Evolutionary conservation across 2,329 filamentous ascomycete genomes (phyloP), one percentile per base, ranked within the genome.

Genomic region (Lasiodiplodia hormozganensis): DNA sequence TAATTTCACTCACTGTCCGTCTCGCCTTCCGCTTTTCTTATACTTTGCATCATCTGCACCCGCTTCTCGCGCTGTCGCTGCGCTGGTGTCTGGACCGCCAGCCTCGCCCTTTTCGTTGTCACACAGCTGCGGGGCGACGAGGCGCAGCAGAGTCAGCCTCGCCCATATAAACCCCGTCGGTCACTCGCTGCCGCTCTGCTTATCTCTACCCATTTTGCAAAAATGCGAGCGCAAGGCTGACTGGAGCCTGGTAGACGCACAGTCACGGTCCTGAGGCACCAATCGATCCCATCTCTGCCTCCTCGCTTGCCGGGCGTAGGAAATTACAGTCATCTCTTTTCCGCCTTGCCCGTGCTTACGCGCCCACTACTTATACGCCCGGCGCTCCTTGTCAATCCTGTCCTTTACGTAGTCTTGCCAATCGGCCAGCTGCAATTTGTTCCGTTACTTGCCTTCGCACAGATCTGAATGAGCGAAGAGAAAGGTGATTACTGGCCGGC

Each of bases 61-160:
- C 8, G 31, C 31, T 43, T 47, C 8, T 11, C 10, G 16, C 21
- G 14, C 56, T 25, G 12, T n/a, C 31, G 12, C 21, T 52, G 18
- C 60, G 12, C 5, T 6, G 28, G 11, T 34, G 12, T 64, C 28
- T 36, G 5, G 53, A 21, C 54, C n/a, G 11, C 60, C 47, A 52
- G 47, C 60, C 60, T 52, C 31, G 60, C 31, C 38, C 8, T 25
- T 64, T 52, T 52, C 8, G 11, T 18, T n/a, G 58, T 64, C 43
- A 18, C 60, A 64, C 60, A 52, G 43, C 43, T 36, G 60, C 60
- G 43, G 62, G 51, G 62, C 40, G 62, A 56, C 18, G 62, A 25
- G 62, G 62, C 62, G 62, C 62, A 65, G 62, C 62, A 56, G 40
- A 62, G 36, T 40, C 62, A 65, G 62, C 51, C 62, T 54, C 34